Evolutionary conservation across 805 yeast genomes (phyloP), one percentile per base, ranked within the genome.

Genomic region (Lachancea sp.): DNA sequence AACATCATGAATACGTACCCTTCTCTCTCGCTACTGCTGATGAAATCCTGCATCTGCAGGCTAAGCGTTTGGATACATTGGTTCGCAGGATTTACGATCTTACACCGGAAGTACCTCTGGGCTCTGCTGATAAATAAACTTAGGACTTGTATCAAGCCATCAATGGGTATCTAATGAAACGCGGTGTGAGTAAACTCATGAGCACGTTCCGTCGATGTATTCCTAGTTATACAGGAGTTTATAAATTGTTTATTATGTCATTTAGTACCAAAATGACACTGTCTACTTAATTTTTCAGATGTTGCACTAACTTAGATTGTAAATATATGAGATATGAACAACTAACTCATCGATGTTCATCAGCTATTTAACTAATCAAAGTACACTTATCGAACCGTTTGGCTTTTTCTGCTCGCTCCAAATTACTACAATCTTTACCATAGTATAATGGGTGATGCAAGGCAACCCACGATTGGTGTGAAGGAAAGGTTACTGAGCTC

Each of bases 401-500:
- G 25, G 8, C 25, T 13, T 28, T 8, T 15, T 15, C 30, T 28
- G 8, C 30, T 9, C 6, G 15, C n/a, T 12, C 4, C 23, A 3
- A 18, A n/a, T 31, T 5, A 13, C 9, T 13, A 12, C 16, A n/a
- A 9, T n/a, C 5, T 11, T 22, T 20, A 16, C 8, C 16, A 33
- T 9, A 23, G 4, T 22, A 30, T 37, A 24, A 17, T 37, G 40
- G 16, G 25, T 24, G 11, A 29, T 37, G 40, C 29, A 29, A 30
- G 17, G 20, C 37, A 36, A 29, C 45, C 49, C 9, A 68, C 67
- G 13, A 72, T 76, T 43, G 65, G 79, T 5, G 50, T 76, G 19
- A 48, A 64, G 3, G 86, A 84, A 52, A 60, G 88, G 36, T 82
- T 84, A 89, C 59, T 80, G 24, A 80, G 89, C 51, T 92, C 94